A percentile compares a stretch with the other conserved stretches of the same genome.
These are phyloP conservation scores for Grosmannia clavigera DNA, from an alignment of 2,329 filamentous ascomycete species.

Conservation along the genomic window DNA sequence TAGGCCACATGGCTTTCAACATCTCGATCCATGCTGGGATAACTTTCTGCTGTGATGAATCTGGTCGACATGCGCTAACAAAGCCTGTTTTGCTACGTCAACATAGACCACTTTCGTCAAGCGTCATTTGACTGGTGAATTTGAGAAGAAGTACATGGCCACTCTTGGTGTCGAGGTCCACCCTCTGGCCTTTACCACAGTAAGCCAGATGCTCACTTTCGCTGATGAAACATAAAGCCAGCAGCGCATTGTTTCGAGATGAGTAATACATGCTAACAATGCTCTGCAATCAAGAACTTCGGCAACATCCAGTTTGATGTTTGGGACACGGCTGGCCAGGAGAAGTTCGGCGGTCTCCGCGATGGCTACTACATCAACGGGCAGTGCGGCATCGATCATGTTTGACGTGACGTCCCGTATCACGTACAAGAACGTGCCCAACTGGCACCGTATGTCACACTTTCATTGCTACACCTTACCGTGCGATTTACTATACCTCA, in stretches of 20 bases:
- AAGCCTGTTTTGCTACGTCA: not conserved
- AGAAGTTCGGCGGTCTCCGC: constrained; percentile 98
- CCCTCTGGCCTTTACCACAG: constrained; percentile 93
- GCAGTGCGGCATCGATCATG: constrained; percentile 99
- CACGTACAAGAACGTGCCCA: constrained; percentile 99
- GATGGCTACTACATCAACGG: constrained; percentile 99
- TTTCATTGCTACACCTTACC: not conserved
- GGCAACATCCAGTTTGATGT: constrained; percentile 97
- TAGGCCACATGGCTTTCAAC: constrained; percentile 3
- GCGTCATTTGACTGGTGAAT: constrained; percentile 98
- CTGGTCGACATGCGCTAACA: not conserved
- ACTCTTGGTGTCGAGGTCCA: constrained; percentile 99
- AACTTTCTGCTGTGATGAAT: not conserved
- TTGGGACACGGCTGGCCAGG: constrained; percentile 97
- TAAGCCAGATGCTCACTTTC: constrained; percentile 41
- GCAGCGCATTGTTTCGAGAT: not conserved
- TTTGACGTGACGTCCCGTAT: constrained; percentile 99
- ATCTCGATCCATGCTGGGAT: too few relatives aligned
- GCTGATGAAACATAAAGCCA: constrained; percentile 3
- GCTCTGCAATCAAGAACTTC: constrained; percentile 51
- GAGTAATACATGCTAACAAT: not conserved
- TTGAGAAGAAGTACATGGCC: constrained; percentile 99
- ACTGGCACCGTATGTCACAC: constrained; percentile 88
- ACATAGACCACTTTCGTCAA: constrained; percentile 97
- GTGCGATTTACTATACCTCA: too few relatives aligned